Evolutionary conservation across 2,329 filamentous ascomycete species (phyloP).

Genomic region (Rutstroemia sp.): DNA sequence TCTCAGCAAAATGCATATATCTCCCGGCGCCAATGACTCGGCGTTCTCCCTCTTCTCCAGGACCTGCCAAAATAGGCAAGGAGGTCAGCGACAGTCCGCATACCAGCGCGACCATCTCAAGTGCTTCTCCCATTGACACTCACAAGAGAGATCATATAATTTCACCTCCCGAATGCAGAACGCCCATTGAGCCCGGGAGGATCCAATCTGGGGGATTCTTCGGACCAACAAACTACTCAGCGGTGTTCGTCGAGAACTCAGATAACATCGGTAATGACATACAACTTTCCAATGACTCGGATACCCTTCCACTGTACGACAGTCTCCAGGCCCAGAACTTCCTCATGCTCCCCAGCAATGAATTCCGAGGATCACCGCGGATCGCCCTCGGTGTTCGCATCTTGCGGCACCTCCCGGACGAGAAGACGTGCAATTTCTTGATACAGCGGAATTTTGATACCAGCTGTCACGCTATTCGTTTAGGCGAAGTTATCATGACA

Average conservation of each 20-base stretch:
- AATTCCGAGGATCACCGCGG: constrained; percentile 18
- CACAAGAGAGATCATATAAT: not conserved
- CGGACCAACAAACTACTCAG: constrained; percentile 28
- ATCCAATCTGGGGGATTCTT: constrained; percentile 17
- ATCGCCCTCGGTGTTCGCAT: constrained; percentile 23
- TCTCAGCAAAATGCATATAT: constrained; percentile 21
- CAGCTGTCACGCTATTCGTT: constrained; percentile 9
- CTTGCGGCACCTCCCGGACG: constrained; percentile 21
- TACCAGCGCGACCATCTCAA: not conserved
- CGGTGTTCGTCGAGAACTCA: constrained; percentile 26
- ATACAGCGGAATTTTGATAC: constrained; percentile 21
- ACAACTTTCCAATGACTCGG: constrained; percentile 22
- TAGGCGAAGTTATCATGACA: constrained; percentile 13
- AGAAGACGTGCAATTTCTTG: constrained; percentile 22
- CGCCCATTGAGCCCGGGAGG: not conserved
- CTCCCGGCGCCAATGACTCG: constrained; percentile 24
- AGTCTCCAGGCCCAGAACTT: constrained; percentile 25
- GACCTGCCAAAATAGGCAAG: not conserved
- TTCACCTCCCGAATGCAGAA: not conserved
- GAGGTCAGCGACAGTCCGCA: not conserved
- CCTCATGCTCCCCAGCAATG: constrained; percentile 21
- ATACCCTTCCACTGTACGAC: constrained; percentile 15
- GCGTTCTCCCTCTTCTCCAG: not conserved
- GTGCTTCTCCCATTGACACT: not conserved
- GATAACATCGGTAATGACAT: constrained; percentile 22